Conservation (phyloP, 2,329 filamentous ascomycete genomes). For the Phaeosphaeria sp. region DNA sequence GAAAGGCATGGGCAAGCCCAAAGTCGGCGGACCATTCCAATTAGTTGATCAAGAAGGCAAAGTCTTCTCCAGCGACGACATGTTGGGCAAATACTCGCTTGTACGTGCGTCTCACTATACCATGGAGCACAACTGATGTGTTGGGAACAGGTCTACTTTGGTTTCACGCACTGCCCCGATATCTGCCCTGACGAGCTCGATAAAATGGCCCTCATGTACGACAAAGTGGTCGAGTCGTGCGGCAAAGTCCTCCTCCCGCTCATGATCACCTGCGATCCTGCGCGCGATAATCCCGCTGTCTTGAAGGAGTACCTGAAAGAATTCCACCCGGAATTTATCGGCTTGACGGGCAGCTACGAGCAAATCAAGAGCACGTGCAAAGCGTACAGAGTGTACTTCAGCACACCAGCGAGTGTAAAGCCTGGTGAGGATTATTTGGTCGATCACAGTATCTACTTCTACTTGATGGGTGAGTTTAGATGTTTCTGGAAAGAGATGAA, state of each 20-base stretch:
- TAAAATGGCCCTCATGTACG: slow-evolving; percentile 97
- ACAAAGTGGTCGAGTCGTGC: slow-evolving; percentile 62
- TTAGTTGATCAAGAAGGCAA: slow-evolving; percentile 83
- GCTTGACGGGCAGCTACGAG: slow-evolving; percentile 91
- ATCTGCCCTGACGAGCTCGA: slow-evolving; percentile 99
- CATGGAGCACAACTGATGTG: slow-evolving; percentile 6
- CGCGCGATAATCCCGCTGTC: slow-evolving; percentile 83
- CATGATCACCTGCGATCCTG: slow-evolving; percentile 96
- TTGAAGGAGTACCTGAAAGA: slow-evolving; percentile 85
- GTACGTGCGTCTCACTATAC: slow-evolving; percentile 54
- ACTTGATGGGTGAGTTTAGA: slow-evolving; percentile 87
- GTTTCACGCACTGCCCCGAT: slow-evolving; percentile 97
- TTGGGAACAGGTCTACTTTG: slow-evolving; percentile 81
- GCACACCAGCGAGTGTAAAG: slow-evolving; percentile 85
- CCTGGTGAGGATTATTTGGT: slow-evolving; percentile 96
- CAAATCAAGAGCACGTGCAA: slow-evolving; percentile 95
- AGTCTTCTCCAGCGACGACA: slow-evolving; percentile 76
- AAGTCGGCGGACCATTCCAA: slow-evolving; percentile 87
- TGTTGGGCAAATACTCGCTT: slow-evolving; percentile 85
- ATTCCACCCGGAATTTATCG: slow-evolving; percentile 86
- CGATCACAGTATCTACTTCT: slow-evolving; percentile 99
- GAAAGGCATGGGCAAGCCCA: slow-evolving; percentile 90
- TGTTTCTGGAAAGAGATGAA: no score
- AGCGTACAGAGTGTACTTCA: slow-evolving; percentile 96
- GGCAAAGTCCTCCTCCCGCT: slow-evolving; percentile 71